Conservation (phyloP, 805 yeast genomes). For the Blastobotrys americana region DNA sequence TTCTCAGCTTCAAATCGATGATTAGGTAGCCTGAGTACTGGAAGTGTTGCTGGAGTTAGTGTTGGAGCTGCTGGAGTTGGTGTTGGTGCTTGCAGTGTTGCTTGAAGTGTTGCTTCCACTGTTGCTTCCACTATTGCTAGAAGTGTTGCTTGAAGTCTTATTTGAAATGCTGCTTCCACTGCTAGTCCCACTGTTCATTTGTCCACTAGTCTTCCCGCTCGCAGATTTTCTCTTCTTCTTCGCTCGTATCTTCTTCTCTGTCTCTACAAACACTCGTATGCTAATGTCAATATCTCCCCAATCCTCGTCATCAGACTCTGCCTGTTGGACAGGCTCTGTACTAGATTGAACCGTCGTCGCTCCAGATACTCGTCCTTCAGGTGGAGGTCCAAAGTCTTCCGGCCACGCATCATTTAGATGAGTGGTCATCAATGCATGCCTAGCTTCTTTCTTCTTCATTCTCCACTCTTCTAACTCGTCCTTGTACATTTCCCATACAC, state of each 20-base stretch:
- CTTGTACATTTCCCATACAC: slow-evolving; percentile 91
- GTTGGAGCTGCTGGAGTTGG: no score
- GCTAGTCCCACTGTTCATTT: no score
- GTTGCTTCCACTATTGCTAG: no score
- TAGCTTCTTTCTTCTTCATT: slow-evolving; percentile 51
- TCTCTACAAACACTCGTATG: slow-evolving; percentile 74
- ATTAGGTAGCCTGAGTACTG: no score
- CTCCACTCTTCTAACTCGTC: slow-evolving; percentile 88
- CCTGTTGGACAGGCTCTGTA: slow-evolving; percentile 29
- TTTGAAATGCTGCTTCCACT: no score
- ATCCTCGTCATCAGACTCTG: slow-evolving; percentile 38
- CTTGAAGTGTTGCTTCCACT: no score
- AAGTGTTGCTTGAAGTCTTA: no score
- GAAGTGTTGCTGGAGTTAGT: no score
- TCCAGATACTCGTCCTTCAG: slow-evolving; percentile 31
- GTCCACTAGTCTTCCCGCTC: no score
- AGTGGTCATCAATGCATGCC: slow-evolving; percentile 36
- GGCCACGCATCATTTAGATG: slow-evolving; percentile 51
- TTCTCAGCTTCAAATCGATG: no score
- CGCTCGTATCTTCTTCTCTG: slow-evolving; percentile 61
- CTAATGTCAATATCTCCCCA: slow-evolving; percentile 64
- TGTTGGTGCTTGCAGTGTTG: no score
- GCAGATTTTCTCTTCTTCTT: no score
- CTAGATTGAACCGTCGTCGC: slow-evolving; percentile 31
- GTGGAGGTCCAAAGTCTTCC: slow-evolving; percentile 47